Evolutionary conservation across 768 basidiomycete genomes (phyloP).

Genomic region (Tulasnella sp.): DNA sequence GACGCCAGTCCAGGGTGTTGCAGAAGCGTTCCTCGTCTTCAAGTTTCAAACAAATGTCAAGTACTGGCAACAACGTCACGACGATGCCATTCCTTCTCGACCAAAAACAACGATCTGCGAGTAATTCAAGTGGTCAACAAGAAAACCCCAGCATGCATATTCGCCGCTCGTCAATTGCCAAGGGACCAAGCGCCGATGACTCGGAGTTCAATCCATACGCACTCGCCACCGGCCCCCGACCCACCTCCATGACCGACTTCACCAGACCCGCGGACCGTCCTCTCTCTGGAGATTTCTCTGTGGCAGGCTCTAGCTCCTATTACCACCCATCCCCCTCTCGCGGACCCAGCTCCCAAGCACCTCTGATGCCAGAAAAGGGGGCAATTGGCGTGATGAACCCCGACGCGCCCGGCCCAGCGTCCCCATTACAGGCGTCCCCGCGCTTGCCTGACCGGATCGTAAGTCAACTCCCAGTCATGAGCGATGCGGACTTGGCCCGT

Average conservation of each 20-base stretch:
- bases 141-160: not conserved
- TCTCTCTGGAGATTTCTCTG: not conserved
- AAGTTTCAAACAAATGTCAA: not conserved
- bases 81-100: not conserved
- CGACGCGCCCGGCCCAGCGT: not conserved
- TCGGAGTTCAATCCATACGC: not conserved
- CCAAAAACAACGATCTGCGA: not conserved
- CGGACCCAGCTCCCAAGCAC: not conserved
- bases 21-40: not conserved
- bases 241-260: not conserved
- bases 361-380: not conserved
- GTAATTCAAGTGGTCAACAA: not conserved
- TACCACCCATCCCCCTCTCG: not conserved
- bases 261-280: not conserved
- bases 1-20: not conserved
- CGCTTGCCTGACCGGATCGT: not conserved
- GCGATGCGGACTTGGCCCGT: not conserved
- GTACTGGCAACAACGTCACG: not conserved
- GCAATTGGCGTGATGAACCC: not conserved
- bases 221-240: not conserved
- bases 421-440: not conserved
- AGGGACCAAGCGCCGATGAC: not conserved
- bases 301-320: not conserved
- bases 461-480: not conserved
- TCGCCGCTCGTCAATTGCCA: not conserved